phyloP scores from a whole-genome alignment of 2,329 filamentous ascomycete species.

The Colletotrichum kahawae region DNA sequence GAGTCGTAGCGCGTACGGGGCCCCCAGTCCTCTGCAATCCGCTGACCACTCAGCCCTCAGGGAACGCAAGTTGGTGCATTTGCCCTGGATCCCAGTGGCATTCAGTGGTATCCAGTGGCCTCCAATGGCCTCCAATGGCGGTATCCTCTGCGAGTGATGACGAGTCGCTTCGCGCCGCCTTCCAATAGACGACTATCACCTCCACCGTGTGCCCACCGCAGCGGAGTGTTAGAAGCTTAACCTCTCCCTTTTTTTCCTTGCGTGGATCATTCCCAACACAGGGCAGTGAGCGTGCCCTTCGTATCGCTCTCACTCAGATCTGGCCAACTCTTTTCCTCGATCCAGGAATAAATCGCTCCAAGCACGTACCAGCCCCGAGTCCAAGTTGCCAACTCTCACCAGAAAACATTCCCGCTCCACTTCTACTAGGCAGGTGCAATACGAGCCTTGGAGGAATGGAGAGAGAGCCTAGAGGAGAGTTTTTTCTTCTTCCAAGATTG shows the following conservation, averaged over 20 bases:
- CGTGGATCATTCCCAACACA: slow-evolving; percentile 5
- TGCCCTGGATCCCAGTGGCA: background rate
- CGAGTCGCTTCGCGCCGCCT: background rate
- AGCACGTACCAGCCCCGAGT: background rate
- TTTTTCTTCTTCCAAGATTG: background rate
- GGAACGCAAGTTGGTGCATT: background rate
- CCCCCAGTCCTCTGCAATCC: background rate
- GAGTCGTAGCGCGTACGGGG: background rate
- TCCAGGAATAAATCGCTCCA: slow-evolving; percentile 14
- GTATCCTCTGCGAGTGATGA: background rate
- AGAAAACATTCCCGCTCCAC: background rate
- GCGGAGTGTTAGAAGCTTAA: slow-evolving; percentile 22
- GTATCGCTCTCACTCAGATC: background rate
- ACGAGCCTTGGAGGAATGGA: slow-evolving; percentile 4
- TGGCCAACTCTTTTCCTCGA: background rate
- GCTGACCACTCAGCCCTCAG: background rate
- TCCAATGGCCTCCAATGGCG: slow-evolving; percentile 7
- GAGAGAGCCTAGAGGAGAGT: background rate
- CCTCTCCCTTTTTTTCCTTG: background rate
- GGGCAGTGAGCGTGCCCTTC: background rate
- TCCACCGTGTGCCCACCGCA: background rate
- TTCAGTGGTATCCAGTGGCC: background rate
- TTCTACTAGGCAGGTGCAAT: background rate
- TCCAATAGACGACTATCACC: background rate
- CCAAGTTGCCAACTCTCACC: background rate